phyloP scores from a whole-genome alignment of 2,329 filamentous ascomycete genomes.

The Aspergillus candidus region DNA sequence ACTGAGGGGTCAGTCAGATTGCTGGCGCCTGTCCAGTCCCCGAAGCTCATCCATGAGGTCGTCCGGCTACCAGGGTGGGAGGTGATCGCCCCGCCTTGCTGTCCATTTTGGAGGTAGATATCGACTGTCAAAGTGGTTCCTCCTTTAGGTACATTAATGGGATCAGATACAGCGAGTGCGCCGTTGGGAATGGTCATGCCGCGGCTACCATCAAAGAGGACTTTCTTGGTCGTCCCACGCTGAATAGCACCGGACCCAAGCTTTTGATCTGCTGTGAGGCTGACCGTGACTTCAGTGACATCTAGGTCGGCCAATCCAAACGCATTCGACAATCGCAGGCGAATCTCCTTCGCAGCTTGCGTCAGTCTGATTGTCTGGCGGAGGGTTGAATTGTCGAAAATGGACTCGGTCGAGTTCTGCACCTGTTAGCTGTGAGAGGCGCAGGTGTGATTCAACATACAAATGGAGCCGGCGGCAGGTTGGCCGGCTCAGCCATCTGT shows the following conservation, averaged over 20 bases:
- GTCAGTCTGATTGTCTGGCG: constrained; percentile 61
- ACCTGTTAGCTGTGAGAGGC: constrained; percentile 8
- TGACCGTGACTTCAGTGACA: constrained; percentile 55
- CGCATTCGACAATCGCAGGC: constrained; percentile 59
- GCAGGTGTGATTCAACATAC: constrained; percentile 31
- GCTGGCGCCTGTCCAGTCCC: constrained; percentile 49
- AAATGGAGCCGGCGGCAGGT: constrained; percentile 57
- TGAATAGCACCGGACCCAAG: constrained; percentile 51
- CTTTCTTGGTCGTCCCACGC: constrained; percentile 44
- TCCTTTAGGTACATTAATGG: constrained; percentile 48
- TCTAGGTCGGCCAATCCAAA: constrained; percentile 57
- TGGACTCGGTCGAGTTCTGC: constrained; percentile 48
- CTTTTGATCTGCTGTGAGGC: constrained; percentile 40
- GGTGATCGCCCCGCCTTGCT: constrained; percentile 53
- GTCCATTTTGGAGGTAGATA: constrained; percentile 53
- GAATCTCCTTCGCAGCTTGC: constrained; percentile 51
- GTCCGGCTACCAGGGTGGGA: constrained; percentile 61
- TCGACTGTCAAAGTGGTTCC: constrained; percentile 53
- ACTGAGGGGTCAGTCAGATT: constrained; percentile 39
- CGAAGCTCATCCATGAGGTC: constrained; percentile 53
- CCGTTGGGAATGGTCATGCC: constrained; percentile 51
- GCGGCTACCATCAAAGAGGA: constrained; percentile 54
- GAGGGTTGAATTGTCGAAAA: constrained; percentile 58
- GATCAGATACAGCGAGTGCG: constrained; percentile 56
- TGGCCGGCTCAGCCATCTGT: constrained; percentile 56